phyloP scores from a whole-genome alignment of 371 early-diverging fungal genomes.

The Mortierella sp. region DNA sequence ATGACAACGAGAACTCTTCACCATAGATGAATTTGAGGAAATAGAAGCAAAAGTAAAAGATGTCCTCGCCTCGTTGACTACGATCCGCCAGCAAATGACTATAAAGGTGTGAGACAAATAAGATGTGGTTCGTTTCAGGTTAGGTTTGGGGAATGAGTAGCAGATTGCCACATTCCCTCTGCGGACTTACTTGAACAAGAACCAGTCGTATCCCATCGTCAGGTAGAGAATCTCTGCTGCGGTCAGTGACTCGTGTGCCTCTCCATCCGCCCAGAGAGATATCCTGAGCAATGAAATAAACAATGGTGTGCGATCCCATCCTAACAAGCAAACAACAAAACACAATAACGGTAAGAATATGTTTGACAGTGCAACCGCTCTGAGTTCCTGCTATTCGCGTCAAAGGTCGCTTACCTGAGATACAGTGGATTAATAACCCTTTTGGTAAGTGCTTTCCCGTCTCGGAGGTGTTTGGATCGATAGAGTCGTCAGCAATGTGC shows the following conservation, averaged over 20 bases:
- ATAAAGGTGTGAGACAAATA: background rate
- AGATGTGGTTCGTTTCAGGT: background rate
- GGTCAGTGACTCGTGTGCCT: conserved; percentile 47
- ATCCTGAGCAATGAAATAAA: conserved; percentile 54
- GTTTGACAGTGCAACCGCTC: background rate
- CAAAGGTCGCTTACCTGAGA: conserved; percentile 30
- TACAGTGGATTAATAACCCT: conserved; percentile 51
- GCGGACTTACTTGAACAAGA: conserved; percentile 49
- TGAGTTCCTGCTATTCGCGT: background rate
- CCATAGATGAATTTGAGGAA: conserved; percentile 54
- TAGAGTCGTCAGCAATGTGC: conserved; percentile 47
- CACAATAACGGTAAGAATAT: background rate
- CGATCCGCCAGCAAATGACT: conserved; percentile 54
- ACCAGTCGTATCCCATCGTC: conserved; percentile 58
- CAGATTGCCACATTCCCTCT: background rate
- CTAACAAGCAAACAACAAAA: conserved; percentile 16
- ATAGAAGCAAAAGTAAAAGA: conserved; percentile 57
- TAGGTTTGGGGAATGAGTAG: too few species aligned
- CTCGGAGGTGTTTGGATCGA: conserved; percentile 2
- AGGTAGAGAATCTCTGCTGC: conserved; percentile 55
- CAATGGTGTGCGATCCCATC: conserved; percentile 56
- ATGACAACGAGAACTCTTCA: conserved; percentile 49
- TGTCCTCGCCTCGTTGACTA: conserved; percentile 55
- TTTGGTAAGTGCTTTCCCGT: conserved; percentile 13
- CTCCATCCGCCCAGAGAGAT: conserved; percentile 57